Base-by-base conservation (phyloP, 257 asterid species). In the Solanum medicagineum region DNA sequence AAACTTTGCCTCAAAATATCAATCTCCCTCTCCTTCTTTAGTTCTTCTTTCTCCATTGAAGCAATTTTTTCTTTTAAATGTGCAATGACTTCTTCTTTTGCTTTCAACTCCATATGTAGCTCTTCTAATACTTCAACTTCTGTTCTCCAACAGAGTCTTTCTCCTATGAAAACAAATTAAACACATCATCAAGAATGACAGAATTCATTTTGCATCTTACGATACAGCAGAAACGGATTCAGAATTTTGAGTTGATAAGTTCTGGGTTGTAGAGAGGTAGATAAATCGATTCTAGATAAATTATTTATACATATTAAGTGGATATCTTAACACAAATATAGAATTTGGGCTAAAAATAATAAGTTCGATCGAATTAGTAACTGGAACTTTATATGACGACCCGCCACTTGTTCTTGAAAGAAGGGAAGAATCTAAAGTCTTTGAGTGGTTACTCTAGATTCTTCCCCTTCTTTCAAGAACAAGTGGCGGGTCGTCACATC, bases 1-100 rank as follows among this genome's bases (percentile, higher is more conserved):
- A 95, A 86, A 89, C 99, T 93, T 65, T 96, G 98, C 49, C 93
- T 92, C 26, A 96, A 84, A 53, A 93, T 96, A 65, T 94, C 98
- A 80, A 94, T 86, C 88, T 96, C 98, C 47, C 95, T 92, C 73
- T 93, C 95, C 71, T 94, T 87, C 86, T 83, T 93, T 49, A 66
- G 59, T 81, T 92, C 97, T 88, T 88, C 90, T 56, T 91, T 80
- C 55, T 95, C 93, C 97, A 94, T 83, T 49, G 93, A 77, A 1
- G 79, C 92, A 51, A 94, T 54, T 84, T 89, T 92, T 56, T 90
- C 90, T 86, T 93, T 87, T 56, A 94, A 89, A 87, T 88, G 42
- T 73, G 87, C 84, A 19, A 96, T 92, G 65, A 80, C 87, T 85
- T 94, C 92, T 86, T 88, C 96, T 85, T 92, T 95, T 17, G 86